Conservation (phyloP, 352 stramenopile species). For the Achlya hypogyna region DNA sequence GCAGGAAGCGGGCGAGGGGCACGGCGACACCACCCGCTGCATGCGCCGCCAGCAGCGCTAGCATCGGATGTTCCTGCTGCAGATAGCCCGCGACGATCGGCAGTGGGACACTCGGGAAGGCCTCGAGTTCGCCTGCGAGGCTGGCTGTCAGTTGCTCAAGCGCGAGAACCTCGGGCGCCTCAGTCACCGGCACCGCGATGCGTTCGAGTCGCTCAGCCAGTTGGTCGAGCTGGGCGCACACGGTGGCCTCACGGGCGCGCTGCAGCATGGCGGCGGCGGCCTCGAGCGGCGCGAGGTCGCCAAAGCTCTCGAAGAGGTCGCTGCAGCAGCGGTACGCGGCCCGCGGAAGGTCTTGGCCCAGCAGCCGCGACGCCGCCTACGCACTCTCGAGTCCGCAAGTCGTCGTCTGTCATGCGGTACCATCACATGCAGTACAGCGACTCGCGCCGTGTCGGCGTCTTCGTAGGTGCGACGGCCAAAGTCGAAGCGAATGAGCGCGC, state of each 20-base stretch:
- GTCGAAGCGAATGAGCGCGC: conserved; percentile 48
- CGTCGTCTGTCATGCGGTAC: background rate
- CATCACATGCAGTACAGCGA: background rate
- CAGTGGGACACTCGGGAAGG: background rate
- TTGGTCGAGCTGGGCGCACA: background rate
- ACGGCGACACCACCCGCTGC: background rate
- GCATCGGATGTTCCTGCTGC: background rate
- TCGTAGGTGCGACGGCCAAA: background rate
- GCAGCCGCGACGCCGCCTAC: conserved; percentile 10
- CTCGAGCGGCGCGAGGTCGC: too few relatives aligned
- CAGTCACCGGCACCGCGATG: too few relatives aligned
- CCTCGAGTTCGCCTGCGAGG: background rate
- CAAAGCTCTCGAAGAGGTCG: background rate
- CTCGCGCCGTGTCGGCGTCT: background rate
- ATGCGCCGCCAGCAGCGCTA: background rate
- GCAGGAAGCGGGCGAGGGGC: background rate
- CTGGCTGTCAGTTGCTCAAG: background rate
- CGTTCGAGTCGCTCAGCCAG: background rate
- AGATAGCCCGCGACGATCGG: background rate
- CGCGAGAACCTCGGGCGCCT: background rate
- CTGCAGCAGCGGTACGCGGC: conserved; percentile 1
- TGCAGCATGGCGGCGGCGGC: background rate
- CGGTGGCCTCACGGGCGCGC: background rate
- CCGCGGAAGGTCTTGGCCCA: conserved; percentile 1
- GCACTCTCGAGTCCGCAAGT: background rate